A percentile compares a stretch with the other conserved stretches of the same genome.
Evolutionary conservation across 345 rosid species (phyloP).

Genomic region (Limnanthes douglasii): DNA sequence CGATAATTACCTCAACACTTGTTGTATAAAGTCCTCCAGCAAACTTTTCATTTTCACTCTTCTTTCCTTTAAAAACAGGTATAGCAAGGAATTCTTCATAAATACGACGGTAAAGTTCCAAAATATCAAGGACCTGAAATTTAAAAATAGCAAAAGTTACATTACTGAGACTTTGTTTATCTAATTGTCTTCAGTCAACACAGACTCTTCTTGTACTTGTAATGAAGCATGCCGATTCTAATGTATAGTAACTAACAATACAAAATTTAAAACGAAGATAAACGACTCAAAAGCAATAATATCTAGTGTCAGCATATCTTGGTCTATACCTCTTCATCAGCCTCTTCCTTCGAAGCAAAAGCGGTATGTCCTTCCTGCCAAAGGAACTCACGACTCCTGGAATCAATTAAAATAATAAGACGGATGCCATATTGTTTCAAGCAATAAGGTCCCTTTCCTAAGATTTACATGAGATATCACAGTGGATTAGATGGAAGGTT

Average conservation of each 20-base stretch:
- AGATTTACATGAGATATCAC: no score
- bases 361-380: conserved; percentile 99
- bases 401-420: conserved; percentile 6
- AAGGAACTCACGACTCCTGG: conserved; percentile 95
- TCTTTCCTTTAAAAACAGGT: conserved; percentile 86
- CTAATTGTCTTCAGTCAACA: not conserved
- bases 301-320: no score
- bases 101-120: conserved; percentile 78
- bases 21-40: conserved; percentile 98
- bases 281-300: no score
- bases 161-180: not conserved
- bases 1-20: conserved; percentile 95
- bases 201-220: no score
- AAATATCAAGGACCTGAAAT: conserved; percentile 29
- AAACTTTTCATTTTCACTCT: conserved; percentile 95
- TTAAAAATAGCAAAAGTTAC: conserved; percentile 1
- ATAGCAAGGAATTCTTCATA: conserved; percentile 88
- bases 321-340: conserved; percentile 66
- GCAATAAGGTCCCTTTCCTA: no score
- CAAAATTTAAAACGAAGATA: no score
- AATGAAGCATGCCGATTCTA: no score
- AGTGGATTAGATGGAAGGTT: no score
- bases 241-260: no score
- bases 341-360: conserved; percentile 72
- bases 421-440: no score